phyloP scores from a whole-genome alignment of 208 protist genomes.

The Trypanosoma melophagium region DNA sequence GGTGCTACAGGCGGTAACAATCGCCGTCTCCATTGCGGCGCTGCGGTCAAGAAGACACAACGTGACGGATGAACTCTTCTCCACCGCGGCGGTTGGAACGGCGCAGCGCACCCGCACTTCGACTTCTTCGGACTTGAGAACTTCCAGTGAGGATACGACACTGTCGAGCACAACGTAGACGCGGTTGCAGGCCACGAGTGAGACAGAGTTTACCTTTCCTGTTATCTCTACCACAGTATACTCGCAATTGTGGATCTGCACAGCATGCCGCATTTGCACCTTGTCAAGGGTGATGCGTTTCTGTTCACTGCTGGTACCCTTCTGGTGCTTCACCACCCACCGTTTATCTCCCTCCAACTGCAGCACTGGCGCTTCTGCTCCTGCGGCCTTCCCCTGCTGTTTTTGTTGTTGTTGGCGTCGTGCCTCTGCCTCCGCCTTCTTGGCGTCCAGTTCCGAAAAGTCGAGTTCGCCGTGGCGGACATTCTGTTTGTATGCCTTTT shows the following conservation, averaged over 20 bases:
- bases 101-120: constrained; percentile 65
- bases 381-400: background rate
- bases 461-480: constrained; percentile 64
- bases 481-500: constrained; percentile 82
- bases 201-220: constrained; percentile 84
- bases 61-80: constrained; percentile 64
- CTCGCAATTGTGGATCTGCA: constrained; percentile 72
- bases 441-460: constrained; percentile 57
- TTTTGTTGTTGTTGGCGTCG: constrained; percentile 23
- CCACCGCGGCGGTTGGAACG: constrained; percentile 65
- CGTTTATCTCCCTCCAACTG: constrained; percentile 68
- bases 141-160: constrained; percentile 65
- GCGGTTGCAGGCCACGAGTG: constrained; percentile 64
- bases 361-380: constrained; percentile 31
- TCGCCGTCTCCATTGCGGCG: constrained; percentile 59
- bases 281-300: constrained; percentile 52
- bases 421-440: constrained; percentile 56
- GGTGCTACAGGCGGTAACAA: constrained; percentile 74
- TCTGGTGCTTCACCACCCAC: constrained; percentile 63
- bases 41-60: constrained; percentile 66
- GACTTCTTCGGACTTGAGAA: constrained; percentile 60
- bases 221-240: constrained; percentile 59
- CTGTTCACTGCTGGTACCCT: constrained; percentile 38
- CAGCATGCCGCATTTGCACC: constrained; percentile 67
- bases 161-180: constrained; percentile 70